A percentile compares a stretch with the other conserved stretches of the same genome.
Evolutionary conservation across 495 filamentous ascomycete genomes (phyloP).

Genomic region (Bacidia gigantensis): DNA sequence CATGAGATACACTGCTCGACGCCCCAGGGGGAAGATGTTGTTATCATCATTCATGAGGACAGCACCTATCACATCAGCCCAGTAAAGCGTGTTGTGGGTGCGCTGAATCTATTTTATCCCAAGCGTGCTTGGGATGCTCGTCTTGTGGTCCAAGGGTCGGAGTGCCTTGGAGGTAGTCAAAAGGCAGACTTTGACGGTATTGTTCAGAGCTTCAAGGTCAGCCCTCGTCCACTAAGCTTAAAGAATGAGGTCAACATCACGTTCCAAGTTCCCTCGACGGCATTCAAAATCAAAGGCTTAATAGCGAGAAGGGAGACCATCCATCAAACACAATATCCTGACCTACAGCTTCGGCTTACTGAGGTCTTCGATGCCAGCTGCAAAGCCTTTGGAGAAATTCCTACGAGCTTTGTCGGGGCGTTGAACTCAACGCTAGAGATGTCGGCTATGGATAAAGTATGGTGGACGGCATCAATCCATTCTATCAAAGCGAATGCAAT

Average conservation of each 20-base stretch:
- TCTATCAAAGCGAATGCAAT: constrained; percentile 21
- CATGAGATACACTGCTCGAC: constrained; percentile 37
- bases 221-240: background rate
- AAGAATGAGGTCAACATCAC: background rate
- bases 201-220: constrained; percentile 22
- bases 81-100: constrained; percentile 15
- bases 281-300: background rate
- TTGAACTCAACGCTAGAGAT: constrained; percentile 19
- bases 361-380: constrained; percentile 30
- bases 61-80: constrained; percentile 19
- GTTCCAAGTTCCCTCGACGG: background rate
- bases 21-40: constrained; percentile 20
- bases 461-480: constrained; percentile 32
- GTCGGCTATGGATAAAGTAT: constrained; percentile 24
- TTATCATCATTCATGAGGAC: constrained; percentile 36
- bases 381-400: constrained; percentile 8
- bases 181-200: constrained; percentile 20
- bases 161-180: constrained; percentile 12
- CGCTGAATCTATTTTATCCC: constrained; percentile 31
- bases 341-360: constrained; percentile 26
- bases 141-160: constrained; percentile 17
- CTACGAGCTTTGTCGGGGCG: constrained; percentile 17
- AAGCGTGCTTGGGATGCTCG: constrained; percentile 34
- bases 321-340: constrained; percentile 10
- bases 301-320: constrained; percentile 8